Conservation (phyloP, 176 grass and related monocot genomes). For the Hyparrhenia diplandra region DNA sequence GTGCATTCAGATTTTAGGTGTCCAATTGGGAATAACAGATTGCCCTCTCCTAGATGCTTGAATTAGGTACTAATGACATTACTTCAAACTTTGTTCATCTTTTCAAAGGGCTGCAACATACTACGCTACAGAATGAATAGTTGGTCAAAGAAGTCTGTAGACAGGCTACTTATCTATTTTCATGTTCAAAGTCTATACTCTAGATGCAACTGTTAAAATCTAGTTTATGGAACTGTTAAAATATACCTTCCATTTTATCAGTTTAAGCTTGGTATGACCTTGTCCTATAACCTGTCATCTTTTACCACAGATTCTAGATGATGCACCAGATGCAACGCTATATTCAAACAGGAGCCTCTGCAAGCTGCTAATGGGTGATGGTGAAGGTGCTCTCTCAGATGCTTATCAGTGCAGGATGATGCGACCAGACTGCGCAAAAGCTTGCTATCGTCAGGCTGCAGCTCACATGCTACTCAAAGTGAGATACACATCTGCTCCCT, state of each 20-base stretch:
- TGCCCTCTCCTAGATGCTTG: too few species aligned
- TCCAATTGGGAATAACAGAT: too few species aligned
- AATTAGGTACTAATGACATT: too few species aligned
- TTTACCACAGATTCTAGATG: too few species aligned
- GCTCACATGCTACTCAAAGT: not conserved
- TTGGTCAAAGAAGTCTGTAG: not conserved
- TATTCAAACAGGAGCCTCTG: constrained; percentile 45
- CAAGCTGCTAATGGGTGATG: constrained; percentile 34
- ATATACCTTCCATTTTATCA: not conserved
- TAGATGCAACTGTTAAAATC: too few species aligned
- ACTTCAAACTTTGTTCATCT: too few species aligned
- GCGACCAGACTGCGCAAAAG: constrained; percentile 33
- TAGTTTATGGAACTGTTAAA: too few species aligned
- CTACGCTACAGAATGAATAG: too few species aligned
- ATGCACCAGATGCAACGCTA: constrained; percentile 2
- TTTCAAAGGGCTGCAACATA: too few species aligned
- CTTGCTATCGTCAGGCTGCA: constrained; percentile 25
- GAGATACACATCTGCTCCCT: not conserved
- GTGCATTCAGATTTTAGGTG: too few species aligned
- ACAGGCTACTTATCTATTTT: too few species aligned
- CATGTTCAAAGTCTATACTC: not conserved
- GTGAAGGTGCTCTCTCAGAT: constrained; percentile 29
- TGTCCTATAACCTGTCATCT: too few species aligned
- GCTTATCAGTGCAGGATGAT: constrained; percentile 23
- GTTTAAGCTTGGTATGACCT: not conserved